Base-by-base conservation (phyloP, 2,329 filamentous ascomycete species). In the Colletotrichum melonis region DNA sequence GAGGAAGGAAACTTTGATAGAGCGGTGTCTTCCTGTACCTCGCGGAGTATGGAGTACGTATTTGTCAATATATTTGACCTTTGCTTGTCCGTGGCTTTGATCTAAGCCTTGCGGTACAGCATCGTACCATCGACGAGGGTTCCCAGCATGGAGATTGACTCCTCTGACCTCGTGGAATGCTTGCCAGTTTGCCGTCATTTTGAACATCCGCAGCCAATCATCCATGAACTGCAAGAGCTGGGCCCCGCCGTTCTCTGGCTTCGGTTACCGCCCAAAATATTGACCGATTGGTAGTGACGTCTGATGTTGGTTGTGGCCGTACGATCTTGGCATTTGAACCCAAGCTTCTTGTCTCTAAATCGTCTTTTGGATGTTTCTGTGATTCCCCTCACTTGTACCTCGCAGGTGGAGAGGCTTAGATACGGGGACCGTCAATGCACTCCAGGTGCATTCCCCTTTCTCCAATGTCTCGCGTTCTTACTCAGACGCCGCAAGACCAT, bases 221-320 rank as follows among this genome's bases (percentile, higher is more conserved):
- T 35, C 22, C 24, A 57, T 26, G 46, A 26, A 24, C 28, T 26
- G 26, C 26, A 46, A 35, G 49, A 58, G n/a, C 63, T 22, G n/a
- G 22, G 35, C n/a, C 32, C 56, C 60, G 46, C 63, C 69, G 19
- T 55, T 30, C 55, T 55, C 38, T 24, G 35, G 59, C 28, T 30
- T 42, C 26, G 52, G 67, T 59, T 24, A 22, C 35, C 55, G 57
- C 30, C 54, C 62, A 58, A 73, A 72, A 16, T 22, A 28, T 38
- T 67, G 60, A 42, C 67, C 42, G 60, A 71, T 73, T 66, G 57
- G 71, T n/a, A 54, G 67, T 54, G 60, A 62, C 71, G 60, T 69
- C 58, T 69, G n/a, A 32, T 28, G 52, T 49, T 57, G 52, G 9
- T 16, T 35, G 38, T 69, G 57, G 32, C 30, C 46, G 56, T 71